Evolutionary conservation across 768 basidiomycete species (phyloP).

Genomic region (Mycena galericulata): DNA sequence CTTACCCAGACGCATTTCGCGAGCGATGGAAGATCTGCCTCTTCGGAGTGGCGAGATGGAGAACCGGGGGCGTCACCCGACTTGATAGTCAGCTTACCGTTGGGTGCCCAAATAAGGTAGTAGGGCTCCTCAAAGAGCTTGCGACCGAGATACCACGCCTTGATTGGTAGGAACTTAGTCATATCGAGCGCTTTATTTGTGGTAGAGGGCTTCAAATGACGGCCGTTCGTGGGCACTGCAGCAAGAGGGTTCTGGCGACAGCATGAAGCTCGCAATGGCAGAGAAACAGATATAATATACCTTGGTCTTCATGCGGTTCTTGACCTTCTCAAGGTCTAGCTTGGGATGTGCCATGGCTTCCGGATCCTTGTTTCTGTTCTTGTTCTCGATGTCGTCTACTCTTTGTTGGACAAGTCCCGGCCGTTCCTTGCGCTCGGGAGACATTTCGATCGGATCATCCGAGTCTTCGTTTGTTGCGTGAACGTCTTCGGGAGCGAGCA

Average conservation of each 20-base stretch:
- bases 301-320: conserved; percentile 24
- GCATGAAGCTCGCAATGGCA: background rate
- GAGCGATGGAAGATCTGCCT: conserved; percentile 9
- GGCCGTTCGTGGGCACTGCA: background rate
- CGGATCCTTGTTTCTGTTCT: background rate
- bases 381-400: background rate
- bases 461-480: background rate
- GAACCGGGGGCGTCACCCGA: conserved; percentile 15
- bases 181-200: background rate
- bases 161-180: conserved; percentile 33
- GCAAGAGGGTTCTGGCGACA: background rate
- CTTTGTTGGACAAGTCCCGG: background rate
- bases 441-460: conserved; percentile 17
- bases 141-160: conserved; percentile 41
- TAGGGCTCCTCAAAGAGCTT: conserved; percentile 31
- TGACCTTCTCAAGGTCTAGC: background rate
- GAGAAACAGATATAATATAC: background rate
- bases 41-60: conserved; percentile 15
- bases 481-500: conserved; percentile 19
- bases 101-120: conserved; percentile 9
- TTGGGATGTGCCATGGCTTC: background rate
- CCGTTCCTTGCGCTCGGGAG: background rate
- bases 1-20: conserved; percentile 3
- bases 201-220: background rate
- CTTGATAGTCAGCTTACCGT: conserved; percentile 12